Conservation (phyloP, 2,329 filamentous ascomycete genomes). For the Sclerotiophoma versabilis region DNA sequence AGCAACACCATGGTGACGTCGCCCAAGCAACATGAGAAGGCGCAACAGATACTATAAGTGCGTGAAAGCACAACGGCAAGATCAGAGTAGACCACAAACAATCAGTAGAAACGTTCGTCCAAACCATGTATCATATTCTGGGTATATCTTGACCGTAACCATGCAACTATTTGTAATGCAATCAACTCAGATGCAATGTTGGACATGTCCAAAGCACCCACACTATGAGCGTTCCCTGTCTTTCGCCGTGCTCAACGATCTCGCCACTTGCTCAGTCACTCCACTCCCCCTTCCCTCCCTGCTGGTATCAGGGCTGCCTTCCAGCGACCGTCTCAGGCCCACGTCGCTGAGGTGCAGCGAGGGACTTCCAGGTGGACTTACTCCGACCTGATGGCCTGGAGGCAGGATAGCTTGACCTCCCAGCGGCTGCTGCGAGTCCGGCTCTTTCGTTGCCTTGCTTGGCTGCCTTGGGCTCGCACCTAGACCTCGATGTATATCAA, state of each 20-base stretch:
- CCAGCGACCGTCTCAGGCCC: constrained; percentile 43
- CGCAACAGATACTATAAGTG: no score
- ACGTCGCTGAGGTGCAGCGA: constrained; percentile 36
- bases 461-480: constrained; percentile 32
- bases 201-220: background rate
- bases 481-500: constrained; percentile 52
- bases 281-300: constrained; percentile 27
- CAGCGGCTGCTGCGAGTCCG: constrained; percentile 41
- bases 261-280: constrained; percentile 44
- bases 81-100: background rate
- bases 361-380: constrained; percentile 33
- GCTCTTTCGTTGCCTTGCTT: constrained; percentile 30
- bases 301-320: constrained; percentile 23
- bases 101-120: constrained; percentile 1
- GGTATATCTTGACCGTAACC: constrained; percentile 14
- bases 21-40: background rate
- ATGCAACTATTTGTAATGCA: constrained; percentile 11
- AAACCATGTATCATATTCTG: constrained; percentile 22
- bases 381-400: constrained; percentile 18
- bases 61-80: background rate
- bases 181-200: constrained; percentile 12
- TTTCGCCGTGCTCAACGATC: constrained; percentile 33
- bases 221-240: constrained; percentile 20
- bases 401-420: constrained; percentile 25
- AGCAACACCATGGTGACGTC: background rate